These are phyloP conservation scores for Candida suzukii DNA, from an alignment of 805 yeast species.

Conservation along the genomic window DNA sequence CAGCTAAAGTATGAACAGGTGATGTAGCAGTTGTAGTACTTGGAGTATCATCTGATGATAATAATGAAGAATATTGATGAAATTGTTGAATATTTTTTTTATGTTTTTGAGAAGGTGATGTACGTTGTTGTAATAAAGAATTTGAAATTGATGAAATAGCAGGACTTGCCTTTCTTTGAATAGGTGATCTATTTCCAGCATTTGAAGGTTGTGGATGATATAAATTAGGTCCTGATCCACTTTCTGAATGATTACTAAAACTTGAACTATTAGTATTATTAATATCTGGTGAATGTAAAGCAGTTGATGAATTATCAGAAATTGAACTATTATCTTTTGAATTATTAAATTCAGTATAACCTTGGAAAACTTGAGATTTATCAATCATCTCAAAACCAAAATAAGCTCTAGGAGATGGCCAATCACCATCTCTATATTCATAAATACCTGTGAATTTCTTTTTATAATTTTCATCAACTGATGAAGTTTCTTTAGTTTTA, in stretches of 20 bases:
- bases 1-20: not conserved
- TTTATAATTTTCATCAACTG: not conserved
- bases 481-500: not conserved
- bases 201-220: slow-evolving; percentile 1
- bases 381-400: slow-evolving; percentile 17
- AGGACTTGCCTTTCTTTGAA: slow-evolving; percentile 3
- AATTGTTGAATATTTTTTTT: not conserved
- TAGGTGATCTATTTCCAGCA: not conserved
- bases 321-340: not conserved
- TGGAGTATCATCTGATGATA: not conserved
- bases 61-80: not conserved
- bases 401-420: slow-evolving; percentile 27
- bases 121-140: not conserved
- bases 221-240: not conserved
- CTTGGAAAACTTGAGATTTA: not conserved
- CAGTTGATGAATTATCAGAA: not conserved
- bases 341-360: not conserved
- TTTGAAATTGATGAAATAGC: not conserved
- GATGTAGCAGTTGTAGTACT: too few relatives aligned
- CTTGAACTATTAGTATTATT: too few relatives aligned
- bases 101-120: not conserved
- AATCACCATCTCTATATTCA: slow-evolving; percentile 5
- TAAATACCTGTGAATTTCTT: not conserved
- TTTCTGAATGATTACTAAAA: too few relatives aligned
- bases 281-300: not conserved